A percentile compares a stretch with the other conserved stretches of the same genome.
These are phyloP conservation scores for Paramecium caudatum DNA, from an alignment of 73 alveolate species.

Conservation along the genomic window DNA sequence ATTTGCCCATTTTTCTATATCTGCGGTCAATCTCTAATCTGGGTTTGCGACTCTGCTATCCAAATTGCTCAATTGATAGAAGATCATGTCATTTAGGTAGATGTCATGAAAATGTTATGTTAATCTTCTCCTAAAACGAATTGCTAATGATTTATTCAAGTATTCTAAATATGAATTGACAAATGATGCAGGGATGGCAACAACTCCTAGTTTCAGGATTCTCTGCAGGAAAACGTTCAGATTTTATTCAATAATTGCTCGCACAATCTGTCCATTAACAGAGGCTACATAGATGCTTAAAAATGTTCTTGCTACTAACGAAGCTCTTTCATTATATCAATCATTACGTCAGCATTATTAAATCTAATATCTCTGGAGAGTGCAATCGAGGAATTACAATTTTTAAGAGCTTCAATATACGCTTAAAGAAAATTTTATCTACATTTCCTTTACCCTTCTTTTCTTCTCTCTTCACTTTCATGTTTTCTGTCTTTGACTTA, in stretches of 20 bases:
- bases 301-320: slow-evolving; percentile 88
- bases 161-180: slow-evolving; percentile 90
- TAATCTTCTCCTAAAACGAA: slow-evolving; percentile 88
- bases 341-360: slow-evolving; percentile 78
- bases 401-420: slow-evolving; percentile 79
- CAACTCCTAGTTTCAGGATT: slow-evolving; percentile 81
- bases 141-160: slow-evolving; percentile 85
- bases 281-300: slow-evolving; percentile 90
- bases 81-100: slow-evolving; percentile 89
- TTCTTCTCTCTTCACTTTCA: slow-evolving; percentile 61
- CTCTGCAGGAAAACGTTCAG: slow-evolving; percentile 73
- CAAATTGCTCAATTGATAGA: slow-evolving; percentile 86
- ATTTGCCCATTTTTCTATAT: slow-evolving; percentile 92
- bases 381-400: slow-evolving; percentile 85
- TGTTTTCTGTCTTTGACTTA: slow-evolving; percentile 57
- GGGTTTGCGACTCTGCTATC: slow-evolving; percentile 90
- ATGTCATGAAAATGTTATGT: slow-evolving; percentile 83
- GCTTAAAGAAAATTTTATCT: slow-evolving; percentile 83
- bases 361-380: slow-evolving; percentile 78
- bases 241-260: slow-evolving; percentile 86
- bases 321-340: slow-evolving; percentile 40
- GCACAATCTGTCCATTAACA: slow-evolving; percentile 90
- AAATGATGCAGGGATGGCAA: slow-evolving; percentile 92
- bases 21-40: slow-evolving; percentile 93
- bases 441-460: slow-evolving; percentile 86